Evolutionary conservation across 176 grass and related monocot genomes (phyloP).

Genomic region (Tillandsia fasciculata): DNA sequence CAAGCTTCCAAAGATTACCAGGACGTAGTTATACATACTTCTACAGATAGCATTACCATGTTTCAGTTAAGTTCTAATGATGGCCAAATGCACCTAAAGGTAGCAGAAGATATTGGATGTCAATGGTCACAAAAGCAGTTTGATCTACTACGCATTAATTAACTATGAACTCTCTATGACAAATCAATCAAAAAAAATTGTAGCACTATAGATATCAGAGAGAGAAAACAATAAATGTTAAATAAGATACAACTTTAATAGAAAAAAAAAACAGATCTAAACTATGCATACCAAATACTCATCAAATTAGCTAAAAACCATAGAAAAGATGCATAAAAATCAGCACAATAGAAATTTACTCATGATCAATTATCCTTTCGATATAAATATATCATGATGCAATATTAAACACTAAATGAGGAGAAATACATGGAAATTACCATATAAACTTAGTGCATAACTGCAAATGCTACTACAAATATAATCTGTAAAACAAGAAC

Average conservation of each 20-base stretch:
- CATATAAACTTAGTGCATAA: no score
- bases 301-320: not conserved
- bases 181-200: not conserved
- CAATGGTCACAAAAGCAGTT: not conserved
- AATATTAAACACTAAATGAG: no score
- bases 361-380: no score
- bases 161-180: not conserved
- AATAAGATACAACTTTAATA: not conserved
- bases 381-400: no score
- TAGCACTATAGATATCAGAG: not conserved
- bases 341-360: not conserved
- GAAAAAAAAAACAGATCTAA: not conserved
- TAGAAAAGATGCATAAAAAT: not conserved
- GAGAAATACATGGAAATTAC: no score
- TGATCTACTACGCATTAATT: not conserved
- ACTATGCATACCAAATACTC: not conserved
- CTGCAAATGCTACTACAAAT: no score
- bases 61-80: not conserved
- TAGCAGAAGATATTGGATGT: not conserved
- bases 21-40: no score
- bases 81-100: not conserved
- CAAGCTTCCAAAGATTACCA: no score
- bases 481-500: no score
- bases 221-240: not conserved
- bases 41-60: not conserved